Evolutionary conservation across 2,329 filamentous ascomycete genomes (phyloP).

Genomic region (Monilinia vaccinii-corymbosi): DNA sequence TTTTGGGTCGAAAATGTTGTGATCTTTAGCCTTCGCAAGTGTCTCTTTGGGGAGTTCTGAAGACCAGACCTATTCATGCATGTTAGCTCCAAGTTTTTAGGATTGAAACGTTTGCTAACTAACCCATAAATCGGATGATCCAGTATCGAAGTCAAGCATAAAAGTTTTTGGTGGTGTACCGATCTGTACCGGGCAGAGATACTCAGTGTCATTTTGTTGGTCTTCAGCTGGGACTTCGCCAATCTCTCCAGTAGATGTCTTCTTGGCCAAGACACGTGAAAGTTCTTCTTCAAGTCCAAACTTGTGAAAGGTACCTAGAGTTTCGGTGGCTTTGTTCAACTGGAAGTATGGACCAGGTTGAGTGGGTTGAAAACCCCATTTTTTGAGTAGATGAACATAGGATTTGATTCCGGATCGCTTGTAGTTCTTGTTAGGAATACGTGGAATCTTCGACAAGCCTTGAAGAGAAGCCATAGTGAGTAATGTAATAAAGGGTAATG

Average conservation of each 20-base stretch:
- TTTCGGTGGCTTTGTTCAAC: constrained; percentile 32
- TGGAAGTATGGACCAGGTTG: constrained; percentile 52
- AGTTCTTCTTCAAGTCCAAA: constrained; percentile 40
- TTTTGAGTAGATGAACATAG: constrained; percentile 51
- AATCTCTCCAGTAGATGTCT: constrained; percentile 29
- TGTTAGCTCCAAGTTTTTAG: constrained; percentile 1
- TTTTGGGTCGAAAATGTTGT: constrained; percentile 49
- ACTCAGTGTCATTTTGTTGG: constrained; percentile 57
- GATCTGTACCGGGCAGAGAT: constrained; percentile 54
- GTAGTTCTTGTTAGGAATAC: constrained; percentile 51
- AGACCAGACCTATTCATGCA: constrained; percentile 41
- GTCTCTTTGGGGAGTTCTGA: constrained; percentile 36
- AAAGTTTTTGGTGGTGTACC: constrained; percentile 56
- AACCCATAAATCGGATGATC: constrained; percentile 62
- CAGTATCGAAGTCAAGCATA: constrained; percentile 60
- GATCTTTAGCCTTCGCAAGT: constrained; percentile 31
- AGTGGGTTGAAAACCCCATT: constrained; percentile 55
- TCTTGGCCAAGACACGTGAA: constrained; percentile 40
- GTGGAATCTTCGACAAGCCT: constrained; percentile 35
- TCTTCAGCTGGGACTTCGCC: constrained; percentile 51
- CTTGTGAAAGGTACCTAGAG: constrained; percentile 37
- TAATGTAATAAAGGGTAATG: neutral
- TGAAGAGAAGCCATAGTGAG: constrained; percentile 26
- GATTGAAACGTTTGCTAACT: constrained; percentile 12
- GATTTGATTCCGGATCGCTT: constrained; percentile 50